Base-by-base conservation (phyloP, 148 eudicot genomes). In the Silene latifolia region DNA sequence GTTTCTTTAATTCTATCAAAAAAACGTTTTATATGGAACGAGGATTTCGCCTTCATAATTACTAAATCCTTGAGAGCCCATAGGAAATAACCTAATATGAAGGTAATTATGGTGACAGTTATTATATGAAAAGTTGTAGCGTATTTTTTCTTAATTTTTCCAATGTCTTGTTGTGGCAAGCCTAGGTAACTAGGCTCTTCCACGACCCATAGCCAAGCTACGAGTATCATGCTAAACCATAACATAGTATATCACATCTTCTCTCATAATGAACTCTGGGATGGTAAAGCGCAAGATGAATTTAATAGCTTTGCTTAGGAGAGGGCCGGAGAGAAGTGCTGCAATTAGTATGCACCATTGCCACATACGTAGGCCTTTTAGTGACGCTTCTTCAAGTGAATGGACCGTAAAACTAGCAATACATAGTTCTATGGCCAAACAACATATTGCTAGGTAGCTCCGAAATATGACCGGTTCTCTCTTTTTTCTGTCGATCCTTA, bases 261-360 rank as follows among this genome's bases (percentile, higher is more conserved):
- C 73, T 21, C 54, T 79, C 8, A 61, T 47, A 0, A 69, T 29
- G 23, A 60, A 59, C 0, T 79, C 69, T 8, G 8, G 46, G 29
- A 68, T 74, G 14, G 68, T 19, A 44, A 68, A 21, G 0, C 66
- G 4, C 6, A 42, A 4, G 21, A 79, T 32, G n/a, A 68, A n/a
- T 2, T 58, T 11, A 0, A 73, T 25, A 4, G 19, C 72, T 8
- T 25, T 23, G 44, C 77, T 79, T 27, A 79, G 8, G 5, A 79
- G 61, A 27, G 73, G 77, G 17, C 81, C 81, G 1, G 63, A 67
- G 6, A 79, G 58, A 25, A 79, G 81, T 9, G 76, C 77, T 27
- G 81, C 44, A 27, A 74, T 17, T 29, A 79, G 69, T 23, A 79
- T 14, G 25, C 77, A 67, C 81, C 81, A 79, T 79, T 69, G 77